Conservation (phyloP, 768 basidiomycete species). For the Termitomyces sp. region DNA sequence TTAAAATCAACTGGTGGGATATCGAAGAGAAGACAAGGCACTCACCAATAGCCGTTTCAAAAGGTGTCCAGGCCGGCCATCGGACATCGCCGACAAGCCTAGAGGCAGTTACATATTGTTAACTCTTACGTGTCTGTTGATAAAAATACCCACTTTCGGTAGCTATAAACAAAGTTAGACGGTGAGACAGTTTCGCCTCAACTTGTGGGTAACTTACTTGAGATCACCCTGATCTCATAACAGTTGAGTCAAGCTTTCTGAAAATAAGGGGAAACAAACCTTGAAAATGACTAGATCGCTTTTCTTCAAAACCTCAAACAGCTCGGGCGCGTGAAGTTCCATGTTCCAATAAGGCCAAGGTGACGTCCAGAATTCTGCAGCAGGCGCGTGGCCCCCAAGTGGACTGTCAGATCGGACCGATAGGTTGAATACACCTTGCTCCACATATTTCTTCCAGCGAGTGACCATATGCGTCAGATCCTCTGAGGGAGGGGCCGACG, state of each 20-base stretch:
- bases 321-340: constrained; percentile 45
- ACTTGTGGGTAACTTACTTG: constrained; percentile 58
- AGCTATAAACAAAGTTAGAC: constrained; percentile 39
- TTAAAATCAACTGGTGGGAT: neutral
- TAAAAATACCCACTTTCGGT: constrained; percentile 67
- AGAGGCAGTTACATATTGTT: constrained; percentile 2
- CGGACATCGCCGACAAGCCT: constrained; percentile 86
- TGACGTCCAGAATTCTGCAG: constrained; percentile 65
- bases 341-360: constrained; percentile 79
- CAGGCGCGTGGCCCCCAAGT: constrained; percentile 42
- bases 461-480: constrained; percentile 59
- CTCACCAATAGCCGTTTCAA: constrained; percentile 69
- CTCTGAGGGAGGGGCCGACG: constrained; percentile 17
- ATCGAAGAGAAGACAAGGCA: neutral
- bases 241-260: neutral
- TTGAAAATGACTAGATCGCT: constrained; percentile 85
- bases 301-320: constrained; percentile 49
- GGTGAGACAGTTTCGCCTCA: constrained; percentile 1
- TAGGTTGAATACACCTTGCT: constrained; percentile 66
- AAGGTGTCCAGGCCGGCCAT: constrained; percentile 84
- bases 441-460: constrained; percentile 76
- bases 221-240: constrained; percentile 66
- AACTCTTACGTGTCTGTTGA: neutral
- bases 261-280: constrained; percentile 31
- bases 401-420: constrained; percentile 62